Evolutionary conservation across 768 basidiomycete genomes (phyloP).

Genomic region (Serpula lacrymans): DNA sequence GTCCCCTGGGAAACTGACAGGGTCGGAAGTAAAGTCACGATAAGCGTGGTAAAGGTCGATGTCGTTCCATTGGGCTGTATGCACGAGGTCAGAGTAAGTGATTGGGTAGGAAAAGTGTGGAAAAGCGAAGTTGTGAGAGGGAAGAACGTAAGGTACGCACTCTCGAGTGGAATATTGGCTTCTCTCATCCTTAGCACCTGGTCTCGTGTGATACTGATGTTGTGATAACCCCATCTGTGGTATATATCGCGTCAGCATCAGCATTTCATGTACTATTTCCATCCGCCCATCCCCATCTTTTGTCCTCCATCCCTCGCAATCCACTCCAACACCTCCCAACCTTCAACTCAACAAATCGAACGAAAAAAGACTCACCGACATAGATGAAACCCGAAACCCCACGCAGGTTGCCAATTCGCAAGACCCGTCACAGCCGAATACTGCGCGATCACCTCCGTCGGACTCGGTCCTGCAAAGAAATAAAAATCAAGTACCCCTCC

Average conservation of each 20-base stretch:
- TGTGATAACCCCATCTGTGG: conserved; percentile 30
- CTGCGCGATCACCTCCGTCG: conserved; percentile 55
- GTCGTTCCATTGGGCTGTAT: conserved; percentile 66
- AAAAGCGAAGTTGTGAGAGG: conserved; percentile 4
- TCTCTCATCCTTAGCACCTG: conserved; percentile 41
- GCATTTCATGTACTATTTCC: conserved; percentile 1
- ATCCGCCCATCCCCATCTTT: no score
- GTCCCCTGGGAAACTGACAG: conserved; percentile 50
- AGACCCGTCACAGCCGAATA: conserved; percentile 57
- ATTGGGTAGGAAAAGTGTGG: not conserved
- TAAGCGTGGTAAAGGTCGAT: conserved; percentile 64
- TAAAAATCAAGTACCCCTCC: conserved; percentile 74
- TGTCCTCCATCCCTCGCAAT: no score
- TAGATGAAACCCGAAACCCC: conserved; percentile 71
- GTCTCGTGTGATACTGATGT: conserved; percentile 32
- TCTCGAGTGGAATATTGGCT: conserved; percentile 67
- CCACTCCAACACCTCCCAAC: conserved; percentile 5
- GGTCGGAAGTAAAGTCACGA: conserved; percentile 63
- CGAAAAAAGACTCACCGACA: conserved; percentile 38
- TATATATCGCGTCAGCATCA: conserved; percentile 1
- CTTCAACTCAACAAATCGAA: conserved; percentile 1
- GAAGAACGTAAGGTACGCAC: conserved; percentile 27
- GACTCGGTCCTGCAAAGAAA: conserved; percentile 54
- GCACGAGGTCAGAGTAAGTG: not conserved
- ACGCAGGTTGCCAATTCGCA: conserved; percentile 61